phyloP scores from a whole-genome alignment of 208 protist species.

The Trichomonas gallinae region DNA sequence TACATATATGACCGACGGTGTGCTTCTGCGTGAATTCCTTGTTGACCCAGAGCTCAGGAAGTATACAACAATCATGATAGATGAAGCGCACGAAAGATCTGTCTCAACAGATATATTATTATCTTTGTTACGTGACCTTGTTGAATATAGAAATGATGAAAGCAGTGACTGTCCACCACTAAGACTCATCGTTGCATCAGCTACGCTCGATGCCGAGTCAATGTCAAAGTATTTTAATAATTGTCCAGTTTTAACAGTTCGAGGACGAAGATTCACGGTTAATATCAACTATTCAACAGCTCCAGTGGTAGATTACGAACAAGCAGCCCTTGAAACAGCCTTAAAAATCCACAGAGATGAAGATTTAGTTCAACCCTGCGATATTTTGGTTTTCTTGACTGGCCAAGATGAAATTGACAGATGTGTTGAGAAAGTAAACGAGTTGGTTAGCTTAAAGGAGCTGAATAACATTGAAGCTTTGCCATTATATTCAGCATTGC shows the following conservation, averaged over 20 bases:
- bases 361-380: not conserved
- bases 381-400: constrained; percentile 29
- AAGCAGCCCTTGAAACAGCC: not conserved
- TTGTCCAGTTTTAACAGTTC: constrained; percentile 8
- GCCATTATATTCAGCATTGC: constrained; percentile 36
- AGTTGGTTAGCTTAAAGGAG: not conserved
- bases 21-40: constrained; percentile 59
- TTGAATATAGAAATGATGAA: not conserved
- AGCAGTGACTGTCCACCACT: not conserved
- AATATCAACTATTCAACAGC: not conserved
- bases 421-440: not conserved
- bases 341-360: not conserved
- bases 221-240: constrained; percentile 17
- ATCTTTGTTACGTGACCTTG: not conserved
- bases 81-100: constrained; percentile 24
- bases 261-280: not conserved
- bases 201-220: not conserved
- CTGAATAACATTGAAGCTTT: not conserved
- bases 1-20: constrained; percentile 64
- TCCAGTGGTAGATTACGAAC: not conserved
- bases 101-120: constrained; percentile 6
- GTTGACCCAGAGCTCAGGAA: constrained; percentile 49
- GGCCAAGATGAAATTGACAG: constrained; percentile 25
- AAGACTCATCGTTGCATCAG: not conserved
- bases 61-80: constrained; percentile 33